Base-by-base conservation (phyloP, 495 filamentous ascomycete genomes). In the Cudoniella acicularis region DNA sequence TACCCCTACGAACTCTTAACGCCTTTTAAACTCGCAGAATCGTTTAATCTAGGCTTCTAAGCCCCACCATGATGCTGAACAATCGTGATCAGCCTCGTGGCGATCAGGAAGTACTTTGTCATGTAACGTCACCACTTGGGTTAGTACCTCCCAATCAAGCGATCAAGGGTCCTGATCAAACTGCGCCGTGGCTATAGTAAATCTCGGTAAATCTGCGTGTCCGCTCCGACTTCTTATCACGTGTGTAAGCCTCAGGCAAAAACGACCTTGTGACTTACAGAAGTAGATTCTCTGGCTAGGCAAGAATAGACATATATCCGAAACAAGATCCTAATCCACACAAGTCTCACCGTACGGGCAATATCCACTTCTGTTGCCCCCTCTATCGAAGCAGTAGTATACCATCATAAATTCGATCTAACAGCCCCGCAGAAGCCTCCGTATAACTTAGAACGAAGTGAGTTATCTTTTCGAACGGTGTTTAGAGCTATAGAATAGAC, bases 1-100 rank as follows among this genome's bases (percentile, higher is more conserved):
- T 52, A 64, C 57, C 56, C 60, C 61, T 53, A 69, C 55, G 41
- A 60, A 50, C 67, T 67, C 62, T 64, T 69, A 62, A 52, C 61
- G 56, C 54, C 55, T 60, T 62, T 63, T 47, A 61, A 67, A 65
- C 62, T 61, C 48, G 62, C 62, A 64, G 46, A 61, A 56, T 17
- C 30, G 59, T 65, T 59, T 64, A 52, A 67, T 63, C 41, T 63
- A 43, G 51, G 49, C 63, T 62, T 65, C 57, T 52, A 23, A 69
- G 61, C 52, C 61, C 64, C 30, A 13, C 30, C 30, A 36, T 13
- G 30, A 36, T 36, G 30, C 30, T 36, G 30, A 36, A 36, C 4
- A 36, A 36, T 36, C 30, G 13, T 36, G 4, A 13, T 36, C 30
- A 36, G 30, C 30, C 30, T 36, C 13, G 30, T 36, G 30, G 30